These are phyloP conservation scores for Penicillium herquei DNA, from an alignment of 495 filamentous ascomycete genomes.

Conservation along the genomic window DNA sequence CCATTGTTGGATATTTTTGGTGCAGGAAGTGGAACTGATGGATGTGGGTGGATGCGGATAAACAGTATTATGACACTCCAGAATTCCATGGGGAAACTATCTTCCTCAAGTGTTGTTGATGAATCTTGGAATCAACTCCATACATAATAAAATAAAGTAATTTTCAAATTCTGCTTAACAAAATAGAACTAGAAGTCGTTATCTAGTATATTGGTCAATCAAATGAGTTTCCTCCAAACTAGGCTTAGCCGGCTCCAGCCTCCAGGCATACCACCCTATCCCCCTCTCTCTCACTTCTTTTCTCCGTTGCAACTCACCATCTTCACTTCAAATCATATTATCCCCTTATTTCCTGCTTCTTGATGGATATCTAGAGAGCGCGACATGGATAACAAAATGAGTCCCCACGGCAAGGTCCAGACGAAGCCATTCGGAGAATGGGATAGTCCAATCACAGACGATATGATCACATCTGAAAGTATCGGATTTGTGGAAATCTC, in stretches of 20 bases:
- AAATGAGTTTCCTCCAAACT: neutral
- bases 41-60: too few species aligned
- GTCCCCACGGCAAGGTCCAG: neutral
- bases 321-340: neutral
- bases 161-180: too few species aligned
- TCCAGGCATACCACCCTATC: neutral
- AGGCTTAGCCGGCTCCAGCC: neutral
- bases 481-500: conserved; percentile 7
- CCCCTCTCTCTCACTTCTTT: neutral
- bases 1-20: too few species aligned
- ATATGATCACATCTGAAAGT: conserved; percentile 9
- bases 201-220: too few species aligned
- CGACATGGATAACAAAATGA: neutral
- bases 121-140: too few species aligned
- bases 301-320: neutral
- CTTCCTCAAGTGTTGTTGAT: too few species aligned
- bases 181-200: too few species aligned
- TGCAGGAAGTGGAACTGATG: too few species aligned
- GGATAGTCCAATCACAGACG: conserved; percentile 35
- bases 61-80: too few species aligned
- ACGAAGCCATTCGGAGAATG: conserved; percentile 37
- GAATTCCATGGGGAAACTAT: too few species aligned
- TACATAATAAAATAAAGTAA: too few species aligned
- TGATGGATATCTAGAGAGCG: neutral
- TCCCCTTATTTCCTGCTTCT: neutral